phyloP scores from a whole-genome alignment of 305 asterid species.

The Fraxinus dipetala region DNA sequence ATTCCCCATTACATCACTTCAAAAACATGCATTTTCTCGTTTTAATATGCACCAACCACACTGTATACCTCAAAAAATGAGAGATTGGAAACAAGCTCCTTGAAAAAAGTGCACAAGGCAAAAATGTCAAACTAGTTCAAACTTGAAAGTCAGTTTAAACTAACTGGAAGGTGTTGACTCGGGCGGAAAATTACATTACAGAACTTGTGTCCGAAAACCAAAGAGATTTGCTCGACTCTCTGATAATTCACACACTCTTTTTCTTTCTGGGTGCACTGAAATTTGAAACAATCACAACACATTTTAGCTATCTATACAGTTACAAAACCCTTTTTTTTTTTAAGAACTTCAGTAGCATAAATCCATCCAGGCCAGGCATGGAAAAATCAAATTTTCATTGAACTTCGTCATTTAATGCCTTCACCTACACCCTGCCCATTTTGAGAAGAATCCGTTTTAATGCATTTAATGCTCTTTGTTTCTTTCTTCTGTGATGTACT shows the following conservation, averaged over 20 bases:
- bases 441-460: slow-evolving; percentile 33
- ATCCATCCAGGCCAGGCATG: slow-evolving; percentile 38
- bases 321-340: background rate
- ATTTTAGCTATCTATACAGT: background rate
- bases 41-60: no score
- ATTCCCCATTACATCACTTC: no score
- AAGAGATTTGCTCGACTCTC: background rate
- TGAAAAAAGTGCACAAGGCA: background rate
- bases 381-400: slow-evolving; percentile 36
- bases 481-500: slow-evolving; percentile 15
- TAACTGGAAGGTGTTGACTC: background rate
- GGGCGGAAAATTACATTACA: background rate
- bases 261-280: background rate
- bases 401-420: slow-evolving; percentile 41
- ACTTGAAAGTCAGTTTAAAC: background rate
- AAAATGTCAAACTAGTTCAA: background rate
- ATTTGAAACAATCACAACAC: background rate
- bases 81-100: background rate
- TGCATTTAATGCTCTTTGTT: slow-evolving; percentile 32
- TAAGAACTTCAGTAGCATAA: slow-evolving; percentile 21
- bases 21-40: no score
- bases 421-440: slow-evolving; percentile 39
- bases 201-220: background rate
- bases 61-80: background rate
- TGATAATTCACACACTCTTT: background rate